A percentile compares a stretch with the other conserved stretches of the same genome.
phyloP scores from a whole-genome alignment of 768 basidiomycete species.

The Suillus luteus region DNA sequence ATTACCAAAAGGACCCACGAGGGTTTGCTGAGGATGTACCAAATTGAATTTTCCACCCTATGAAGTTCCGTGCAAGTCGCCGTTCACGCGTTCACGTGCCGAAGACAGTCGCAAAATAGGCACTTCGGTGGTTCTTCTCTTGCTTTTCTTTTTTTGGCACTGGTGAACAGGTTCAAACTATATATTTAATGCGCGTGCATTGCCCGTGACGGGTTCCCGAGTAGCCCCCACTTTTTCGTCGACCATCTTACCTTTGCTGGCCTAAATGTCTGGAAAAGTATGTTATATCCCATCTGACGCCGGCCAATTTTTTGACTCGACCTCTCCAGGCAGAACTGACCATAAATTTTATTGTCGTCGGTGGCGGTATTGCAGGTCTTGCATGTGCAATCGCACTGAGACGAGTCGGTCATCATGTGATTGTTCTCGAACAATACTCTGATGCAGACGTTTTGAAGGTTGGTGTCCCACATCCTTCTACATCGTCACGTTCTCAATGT shows the following conservation, averaged over 20 bases:
- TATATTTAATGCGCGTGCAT: neutral
- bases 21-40: constrained; percentile 1
- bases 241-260: constrained; percentile 1
- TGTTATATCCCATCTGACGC: neutral
- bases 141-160: constrained; percentile 6
- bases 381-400: constrained; percentile 56
- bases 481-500: constrained; percentile 1
- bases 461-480: constrained; percentile 9
- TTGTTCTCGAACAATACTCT: constrained; percentile 52
- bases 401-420: constrained; percentile 60
- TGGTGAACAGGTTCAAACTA: neutral
- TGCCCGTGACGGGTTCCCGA: neutral
- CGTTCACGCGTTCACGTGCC: constrained; percentile 11
- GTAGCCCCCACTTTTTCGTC: neutral
- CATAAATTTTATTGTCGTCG: constrained; percentile 47
- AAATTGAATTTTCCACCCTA: neutral
- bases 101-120: neutral
- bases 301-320: neutral
- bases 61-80: constrained; percentile 8
- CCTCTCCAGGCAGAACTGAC: constrained; percentile 17
- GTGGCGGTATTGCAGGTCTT: constrained; percentile 57
- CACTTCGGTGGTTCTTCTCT: neutral
- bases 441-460: constrained; percentile 41
- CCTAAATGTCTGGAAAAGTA: constrained; percentile 3
- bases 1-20: constrained; percentile 5